Conservation (phyloP, 768 basidiomycete genomes). For the Scleroderma citrinum region DNA sequence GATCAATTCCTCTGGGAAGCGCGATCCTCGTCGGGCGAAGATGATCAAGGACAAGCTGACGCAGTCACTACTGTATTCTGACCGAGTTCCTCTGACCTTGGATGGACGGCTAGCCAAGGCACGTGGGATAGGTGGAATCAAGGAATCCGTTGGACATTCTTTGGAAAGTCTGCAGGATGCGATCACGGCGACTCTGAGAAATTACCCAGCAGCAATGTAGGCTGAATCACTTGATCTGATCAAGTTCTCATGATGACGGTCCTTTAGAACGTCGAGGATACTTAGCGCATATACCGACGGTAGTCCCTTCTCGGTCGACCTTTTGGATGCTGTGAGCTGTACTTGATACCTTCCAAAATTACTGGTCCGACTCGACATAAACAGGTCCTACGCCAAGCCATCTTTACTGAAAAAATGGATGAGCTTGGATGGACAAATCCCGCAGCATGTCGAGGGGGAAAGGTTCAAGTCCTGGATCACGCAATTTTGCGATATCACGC, state of each 20-base stretch:
- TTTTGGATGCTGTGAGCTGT: constrained; percentile 47
- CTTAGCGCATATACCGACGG: constrained; percentile 47
- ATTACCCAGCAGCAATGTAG: constrained; percentile 20
- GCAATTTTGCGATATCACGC: constrained; percentile 54
- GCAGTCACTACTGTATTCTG: constrained; percentile 16
- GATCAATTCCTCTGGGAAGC: constrained; percentile 20
- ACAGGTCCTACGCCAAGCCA: constrained; percentile 52
- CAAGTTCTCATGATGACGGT: not conserved
- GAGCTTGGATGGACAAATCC: constrained; percentile 46
- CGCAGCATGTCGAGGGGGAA: constrained; percentile 34
- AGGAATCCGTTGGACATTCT: constrained; percentile 23
- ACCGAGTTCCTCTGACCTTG: not conserved
- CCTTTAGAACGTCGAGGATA: constrained; percentile 34
- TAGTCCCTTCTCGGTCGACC: constrained; percentile 49
- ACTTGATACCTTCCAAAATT: not conserved
- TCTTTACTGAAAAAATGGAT: constrained; percentile 49
- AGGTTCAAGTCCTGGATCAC: constrained; percentile 38
- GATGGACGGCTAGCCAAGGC: constrained; percentile 20
- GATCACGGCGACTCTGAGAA: constrained; percentile 12
- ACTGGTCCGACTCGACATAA: not conserved
- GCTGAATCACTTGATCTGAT: constrained; percentile 1
- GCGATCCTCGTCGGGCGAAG: constrained; percentile 23
- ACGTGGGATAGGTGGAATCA: constrained; percentile 19
- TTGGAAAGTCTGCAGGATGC: constrained; percentile 17
- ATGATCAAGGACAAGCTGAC: constrained; percentile 24